Percentiles rank a stretch among this genome's conserved stretches.
phyloP scores from a whole-genome alignment of 768 basidiomycete genomes.

The Boletus reticulatus region DNA sequence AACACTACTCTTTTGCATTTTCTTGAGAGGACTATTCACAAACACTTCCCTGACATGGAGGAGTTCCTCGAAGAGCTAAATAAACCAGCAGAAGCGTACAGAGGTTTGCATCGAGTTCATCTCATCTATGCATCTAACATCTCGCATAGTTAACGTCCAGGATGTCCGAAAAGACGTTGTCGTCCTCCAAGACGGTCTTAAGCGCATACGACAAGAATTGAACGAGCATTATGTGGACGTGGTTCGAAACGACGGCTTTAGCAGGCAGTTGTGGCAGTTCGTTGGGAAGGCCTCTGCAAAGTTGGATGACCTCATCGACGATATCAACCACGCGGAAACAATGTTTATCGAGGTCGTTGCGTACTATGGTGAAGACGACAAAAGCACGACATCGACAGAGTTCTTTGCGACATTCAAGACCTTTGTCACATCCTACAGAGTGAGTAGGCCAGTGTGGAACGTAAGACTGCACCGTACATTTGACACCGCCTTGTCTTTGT shows the following conservation, averaged over 20 bases:
- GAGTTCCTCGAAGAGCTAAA: constrained; percentile 85
- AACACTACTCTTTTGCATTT: constrained; percentile 95
- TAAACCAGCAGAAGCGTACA: constrained; percentile 88
- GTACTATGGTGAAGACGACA: constrained; percentile 94
- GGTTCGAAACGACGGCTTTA: constrained; percentile 72
- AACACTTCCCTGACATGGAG: constrained; percentile 86
- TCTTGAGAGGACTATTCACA: constrained; percentile 82
- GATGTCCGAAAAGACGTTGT: constrained; percentile 77
- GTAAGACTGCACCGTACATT: neutral
- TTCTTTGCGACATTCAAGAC: constrained; percentile 98
- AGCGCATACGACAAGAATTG: constrained; percentile 76
- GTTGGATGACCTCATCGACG: constrained; percentile 82
- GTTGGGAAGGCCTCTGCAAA: constrained; percentile 70
- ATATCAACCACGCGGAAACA: constrained; percentile 81
- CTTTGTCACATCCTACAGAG: constrained; percentile 85
- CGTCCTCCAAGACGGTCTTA: constrained; percentile 75
- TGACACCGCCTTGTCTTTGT: constrained; percentile 5
- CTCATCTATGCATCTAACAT: constrained; percentile 3
- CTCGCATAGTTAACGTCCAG: constrained; percentile 69
- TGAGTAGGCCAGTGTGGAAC: constrained; percentile 40
- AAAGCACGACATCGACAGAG: constrained; percentile 80
- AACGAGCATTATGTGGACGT: constrained; percentile 75
- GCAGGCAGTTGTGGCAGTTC: constrained; percentile 91
- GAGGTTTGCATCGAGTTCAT: constrained; percentile 53
- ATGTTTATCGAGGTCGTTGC: constrained; percentile 82